Percentiles rank a stretch among this genome's conserved stretches.
These are phyloP conservation scores for Penicillium parvum DNA, from an alignment of 495 filamentous ascomycete species.

Conservation along the genomic window DNA sequence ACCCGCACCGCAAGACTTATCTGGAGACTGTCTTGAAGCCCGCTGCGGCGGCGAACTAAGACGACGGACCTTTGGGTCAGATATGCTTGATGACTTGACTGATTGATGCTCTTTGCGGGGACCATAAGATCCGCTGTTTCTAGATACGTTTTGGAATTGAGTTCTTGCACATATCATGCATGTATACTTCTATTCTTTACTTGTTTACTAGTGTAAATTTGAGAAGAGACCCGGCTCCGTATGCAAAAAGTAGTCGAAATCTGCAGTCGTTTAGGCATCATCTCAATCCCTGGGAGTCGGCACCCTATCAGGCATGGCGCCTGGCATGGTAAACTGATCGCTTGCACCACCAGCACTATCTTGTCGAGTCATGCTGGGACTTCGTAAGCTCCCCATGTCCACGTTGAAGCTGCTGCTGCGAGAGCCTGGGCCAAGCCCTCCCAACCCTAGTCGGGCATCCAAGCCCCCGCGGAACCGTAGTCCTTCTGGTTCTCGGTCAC, in stretches of 20 bases:
- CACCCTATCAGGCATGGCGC: constrained; percentile 24
- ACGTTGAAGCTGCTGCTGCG: constrained; percentile 38
- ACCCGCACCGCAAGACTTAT: constrained; percentile 74
- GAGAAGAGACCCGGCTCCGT: no score
- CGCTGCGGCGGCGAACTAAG: constrained; percentile 28
- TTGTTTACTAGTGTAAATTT: constrained; percentile 5
- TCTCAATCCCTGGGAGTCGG: constrained; percentile 5
- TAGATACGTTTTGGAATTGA: background rate
- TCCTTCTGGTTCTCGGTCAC: constrained; percentile 26
- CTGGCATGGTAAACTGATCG: constrained; percentile 36
- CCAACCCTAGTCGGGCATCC: constrained; percentile 29
- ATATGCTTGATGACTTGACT: constrained; percentile 19
- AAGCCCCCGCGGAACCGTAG: constrained; percentile 35
- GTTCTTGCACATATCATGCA: background rate
- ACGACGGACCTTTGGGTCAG: constrained; percentile 1
- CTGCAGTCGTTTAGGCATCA: no score
- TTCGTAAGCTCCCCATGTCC: constrained; percentile 33
- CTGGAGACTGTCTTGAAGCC: constrained; percentile 37
- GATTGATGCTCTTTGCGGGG: constrained; percentile 1
- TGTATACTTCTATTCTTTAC: no score
- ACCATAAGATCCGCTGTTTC: background rate
- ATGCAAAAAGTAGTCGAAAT: no score
- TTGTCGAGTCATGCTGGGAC: constrained; percentile 34
- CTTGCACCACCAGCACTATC: constrained; percentile 27
- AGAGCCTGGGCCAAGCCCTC: constrained; percentile 34